Evolutionary conservation across 768 basidiomycete species (phyloP).

Genomic region (Melanogaster broomeanus): DNA sequence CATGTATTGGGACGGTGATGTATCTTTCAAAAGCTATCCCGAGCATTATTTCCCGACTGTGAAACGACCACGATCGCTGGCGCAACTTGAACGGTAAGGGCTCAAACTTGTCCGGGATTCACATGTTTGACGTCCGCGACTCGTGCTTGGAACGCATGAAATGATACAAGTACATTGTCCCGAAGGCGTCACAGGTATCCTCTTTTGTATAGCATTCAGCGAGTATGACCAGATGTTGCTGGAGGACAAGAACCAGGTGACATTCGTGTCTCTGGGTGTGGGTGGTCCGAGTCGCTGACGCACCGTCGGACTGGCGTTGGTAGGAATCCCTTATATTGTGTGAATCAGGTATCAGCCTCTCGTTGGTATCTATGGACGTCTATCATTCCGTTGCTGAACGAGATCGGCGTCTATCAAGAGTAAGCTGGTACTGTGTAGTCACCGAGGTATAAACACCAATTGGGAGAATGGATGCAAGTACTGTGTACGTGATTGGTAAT

Average conservation of each 20-base stretch:
- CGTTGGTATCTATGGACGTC: constrained; percentile 70
- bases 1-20: too few relatives aligned
- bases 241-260: constrained; percentile 49
- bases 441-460: constrained; percentile 48
- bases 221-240: constrained; percentile 76
- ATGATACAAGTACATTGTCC: constrained; percentile 82
- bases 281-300: neutral
- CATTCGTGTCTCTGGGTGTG: neutral
- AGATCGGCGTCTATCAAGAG: constrained; percentile 78
- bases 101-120: constrained; percentile 42
- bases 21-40: too few relatives aligned
- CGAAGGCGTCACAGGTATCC: constrained; percentile 75
- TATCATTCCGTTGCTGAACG: constrained; percentile 70
- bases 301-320: constrained; percentile 56
- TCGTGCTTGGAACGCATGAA: constrained; percentile 82
- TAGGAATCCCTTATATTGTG: constrained; percentile 73
- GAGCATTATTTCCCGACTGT: too few relatives aligned
- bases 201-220: constrained; percentile 71
- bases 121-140: constrained; percentile 81
- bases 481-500: too few relatives aligned
- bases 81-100: too few relatives aligned
- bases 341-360: constrained; percentile 77
- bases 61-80: too few relatives aligned
- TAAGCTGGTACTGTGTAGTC: too few relatives aligned
- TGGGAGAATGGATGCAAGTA: too few relatives aligned